Base-by-base conservation (phyloP, 1,284 basidiomycete genomes). In the Phellinidium pouzarii region DNA sequence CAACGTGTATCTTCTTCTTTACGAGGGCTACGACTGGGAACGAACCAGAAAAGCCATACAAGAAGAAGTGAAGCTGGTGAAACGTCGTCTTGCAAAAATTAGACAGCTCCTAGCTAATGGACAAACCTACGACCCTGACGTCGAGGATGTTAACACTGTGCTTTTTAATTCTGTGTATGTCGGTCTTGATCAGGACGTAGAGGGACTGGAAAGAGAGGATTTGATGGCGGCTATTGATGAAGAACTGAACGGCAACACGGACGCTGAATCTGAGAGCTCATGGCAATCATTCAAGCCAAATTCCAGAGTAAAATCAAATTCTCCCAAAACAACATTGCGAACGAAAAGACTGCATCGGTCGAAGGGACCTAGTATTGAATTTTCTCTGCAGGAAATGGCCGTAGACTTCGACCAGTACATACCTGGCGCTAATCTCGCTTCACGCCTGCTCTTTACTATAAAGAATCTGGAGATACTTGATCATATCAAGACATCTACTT, bases 401-500 rank as follows among this genome's bases (percentile, higher is more conserved):
- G 79, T 81, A 2, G 84, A 89, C 57, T 67, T 89, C 11, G 82
- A 89, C 63, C 69, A 82, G 48, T 90, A 84, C 62, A 68, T 67
- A 1, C 73, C 78, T 3, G 73, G 75, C 20, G 76, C 79, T 53
- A 70, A 76, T 0, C 68, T 85, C 19, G 77, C 84, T 14, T 87
- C 85, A 3, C 75, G 85, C 53, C 75, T 79, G 2, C 73, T 91
- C 49, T 75, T 79, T 3, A 82, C 82, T 23, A 71, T 88, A 54
- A 76, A 71, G 55, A 79, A 91, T 59, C 62, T 92, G 44, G 92
- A 96, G 67, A 96, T 99, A 58, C 72, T 98, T 50, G 95, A 99
- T 69, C 94, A 97, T 64, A 92, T 99, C 75, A 94, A 92, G 73
- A 94, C 94, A 0, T 97, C 94, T 8, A 98, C 95, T 0, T 99